Evolutionary conservation across 352 stramenopile species (phyloP).

Genomic region (Elongisporangium prolatum): DNA sequence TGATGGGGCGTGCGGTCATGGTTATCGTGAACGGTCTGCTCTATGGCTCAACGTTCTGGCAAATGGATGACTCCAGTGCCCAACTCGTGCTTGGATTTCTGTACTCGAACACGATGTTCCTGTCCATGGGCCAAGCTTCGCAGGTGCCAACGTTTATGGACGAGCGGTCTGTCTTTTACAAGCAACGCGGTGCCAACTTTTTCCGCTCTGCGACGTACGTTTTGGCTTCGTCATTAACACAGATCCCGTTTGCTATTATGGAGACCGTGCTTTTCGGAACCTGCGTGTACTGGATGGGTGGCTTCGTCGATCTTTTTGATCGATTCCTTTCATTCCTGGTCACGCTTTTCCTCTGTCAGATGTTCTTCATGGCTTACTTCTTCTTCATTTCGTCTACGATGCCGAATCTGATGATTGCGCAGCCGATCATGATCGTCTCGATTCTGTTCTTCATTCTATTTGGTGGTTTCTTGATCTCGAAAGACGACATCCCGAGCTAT

Average conservation of each 20-base stretch:
- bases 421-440: conserved; percentile 53
- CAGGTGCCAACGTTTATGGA: conserved; percentile 82
- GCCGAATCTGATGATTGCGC: conserved; percentile 46
- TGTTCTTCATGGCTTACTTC: conserved; percentile 67
- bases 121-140: conserved; percentile 77
- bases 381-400: conserved; percentile 48
- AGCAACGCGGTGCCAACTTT: conserved; percentile 87
- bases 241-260: conserved; percentile 51
- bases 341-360: conserved; percentile 64
- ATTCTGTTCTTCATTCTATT: conserved; percentile 69
- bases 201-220: conserved; percentile 82
- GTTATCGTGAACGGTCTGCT: conserved; percentile 59
- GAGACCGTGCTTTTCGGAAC: conserved; percentile 83
- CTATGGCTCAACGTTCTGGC: conserved; percentile 63
- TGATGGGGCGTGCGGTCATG: conserved; percentile 44
- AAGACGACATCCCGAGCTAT: conserved; percentile 51
- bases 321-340: conserved; percentile 63
- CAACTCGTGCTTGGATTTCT: conserved; percentile 79
- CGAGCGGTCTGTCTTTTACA: conserved; percentile 81
- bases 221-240: conserved; percentile 40
- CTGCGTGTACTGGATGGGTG: conserved; percentile 89
- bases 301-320: conserved; percentile 40
- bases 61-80: conserved; percentile 45
- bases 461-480: conserved; percentile 54
- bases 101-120: conserved; percentile 87